Conservation (phyloP, 2,329 filamentous ascomycete genomes). For the Penicillium freii region DNA sequence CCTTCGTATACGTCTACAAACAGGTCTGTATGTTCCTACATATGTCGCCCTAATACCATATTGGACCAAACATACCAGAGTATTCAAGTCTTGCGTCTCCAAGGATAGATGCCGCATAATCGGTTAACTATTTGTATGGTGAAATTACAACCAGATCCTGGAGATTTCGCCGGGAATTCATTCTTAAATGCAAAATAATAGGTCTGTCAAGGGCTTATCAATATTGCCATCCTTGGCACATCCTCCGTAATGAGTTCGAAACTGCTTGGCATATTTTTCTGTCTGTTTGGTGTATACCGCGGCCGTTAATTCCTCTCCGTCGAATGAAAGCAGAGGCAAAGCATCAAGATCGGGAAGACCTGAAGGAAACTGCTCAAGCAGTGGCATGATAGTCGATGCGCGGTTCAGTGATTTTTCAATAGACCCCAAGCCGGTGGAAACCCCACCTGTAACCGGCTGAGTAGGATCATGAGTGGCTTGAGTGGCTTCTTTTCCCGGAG, state of each 20-base stretch:
- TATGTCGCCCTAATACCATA: not conserved
- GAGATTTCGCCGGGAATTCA: conserved; percentile 5
- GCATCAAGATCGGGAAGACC: conserved; percentile 49
- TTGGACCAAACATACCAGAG: not conserved
- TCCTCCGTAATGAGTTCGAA: conserved; percentile 65
- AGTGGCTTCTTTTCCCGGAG: not conserved
- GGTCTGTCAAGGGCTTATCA: conserved; percentile 50
- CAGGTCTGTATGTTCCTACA: not conserved
- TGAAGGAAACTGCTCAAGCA: conserved; percentile 48
- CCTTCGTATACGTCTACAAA: not conserved
- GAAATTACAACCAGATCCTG: not conserved
- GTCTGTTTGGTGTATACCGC: conserved; percentile 45
- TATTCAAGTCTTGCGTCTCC: not conserved
- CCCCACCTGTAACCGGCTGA: conserved; percentile 17
- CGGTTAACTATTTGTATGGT: not conserved
- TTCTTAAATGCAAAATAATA: conserved; percentile 67
- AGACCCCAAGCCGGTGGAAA: conserved; percentile 8
- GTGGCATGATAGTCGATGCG: conserved; percentile 48
- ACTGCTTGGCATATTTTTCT: conserved; percentile 55
- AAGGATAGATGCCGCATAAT: not conserved
- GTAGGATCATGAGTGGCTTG: conserved; percentile 17
- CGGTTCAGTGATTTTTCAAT: conserved; percentile 32
- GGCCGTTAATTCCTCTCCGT: conserved; percentile 51
- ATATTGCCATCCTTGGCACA: conserved; percentile 51
- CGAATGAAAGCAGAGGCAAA: conserved; percentile 63